A percentile compares a stretch with the other conserved stretches of the same genome.
phyloP scores from a whole-genome alignment of 1,139 yeast genomes.

The Lodderomyces elongisporus region DNA sequence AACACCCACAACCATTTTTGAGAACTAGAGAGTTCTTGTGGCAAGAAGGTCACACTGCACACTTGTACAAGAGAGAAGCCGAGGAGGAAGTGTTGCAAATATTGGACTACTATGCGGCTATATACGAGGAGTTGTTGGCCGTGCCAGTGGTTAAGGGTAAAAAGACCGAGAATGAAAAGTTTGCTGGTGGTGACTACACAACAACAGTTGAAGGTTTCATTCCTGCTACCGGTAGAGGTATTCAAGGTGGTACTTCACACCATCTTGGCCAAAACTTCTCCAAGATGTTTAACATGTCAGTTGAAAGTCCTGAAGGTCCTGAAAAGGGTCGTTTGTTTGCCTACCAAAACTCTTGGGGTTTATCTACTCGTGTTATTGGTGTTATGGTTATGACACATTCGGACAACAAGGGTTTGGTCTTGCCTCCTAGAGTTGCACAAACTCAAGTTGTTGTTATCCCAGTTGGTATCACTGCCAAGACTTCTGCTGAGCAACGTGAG shows the following conservation, averaged over 20 bases:
- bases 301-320: constrained; percentile 88
- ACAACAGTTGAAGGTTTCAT: constrained; percentile 96
- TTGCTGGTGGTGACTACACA: constrained; percentile 96
- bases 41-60: constrained; percentile 99
- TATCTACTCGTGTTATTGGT: constrained; percentile 97
- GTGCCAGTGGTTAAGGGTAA: constrained; percentile 95
- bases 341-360: constrained; percentile 99
- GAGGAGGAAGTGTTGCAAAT: constrained; percentile 79
- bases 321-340: constrained; percentile 84
- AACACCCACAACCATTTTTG: constrained; percentile 98
- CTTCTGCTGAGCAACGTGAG: constrained; percentile 69
- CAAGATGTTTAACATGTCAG: constrained; percentile 93
- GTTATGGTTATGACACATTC: constrained; percentile 99
- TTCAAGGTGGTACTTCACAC: constrained; percentile 98
- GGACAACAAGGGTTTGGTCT: constrained; percentile 95
- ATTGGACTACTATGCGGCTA: constrained; percentile 76
- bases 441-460: constrained; percentile 90
- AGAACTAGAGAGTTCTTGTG: constrained; percentile 98
- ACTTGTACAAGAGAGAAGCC: constrained; percentile 76
- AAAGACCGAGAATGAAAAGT: constrained; percentile 96
- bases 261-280: constrained; percentile 98
- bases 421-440: constrained; percentile 96
- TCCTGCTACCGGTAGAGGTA: constrained; percentile 98
- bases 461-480: constrained; percentile 88
- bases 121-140: constrained; percentile 89